Evolutionary conservation across 805 yeast species (phyloP).

Genomic region (Wickerhamiella sorbophila): DNA sequence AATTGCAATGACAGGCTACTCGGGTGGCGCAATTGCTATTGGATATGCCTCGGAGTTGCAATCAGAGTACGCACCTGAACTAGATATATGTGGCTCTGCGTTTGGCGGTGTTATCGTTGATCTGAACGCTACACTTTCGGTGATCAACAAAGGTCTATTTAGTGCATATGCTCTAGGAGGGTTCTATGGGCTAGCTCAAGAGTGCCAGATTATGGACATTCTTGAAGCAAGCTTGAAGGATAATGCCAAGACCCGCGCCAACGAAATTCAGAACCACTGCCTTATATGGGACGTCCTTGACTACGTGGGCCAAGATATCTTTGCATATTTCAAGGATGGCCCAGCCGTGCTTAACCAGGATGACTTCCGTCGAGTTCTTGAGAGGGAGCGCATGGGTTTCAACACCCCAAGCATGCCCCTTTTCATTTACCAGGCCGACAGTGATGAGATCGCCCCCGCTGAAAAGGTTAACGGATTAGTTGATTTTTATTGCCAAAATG

Average conservation of each 20-base stretch:
- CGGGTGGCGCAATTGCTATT: conserved; percentile 18
- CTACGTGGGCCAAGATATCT: conserved; percentile 13
- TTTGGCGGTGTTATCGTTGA: conserved; percentile 18
- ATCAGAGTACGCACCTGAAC: conserved; percentile 17
- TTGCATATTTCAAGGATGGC: conserved; percentile 13
- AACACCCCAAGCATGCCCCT: conserved; percentile 14
- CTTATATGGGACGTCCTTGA: conserved; percentile 7
- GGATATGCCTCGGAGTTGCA: conserved; percentile 19
- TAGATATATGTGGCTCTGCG: conserved; percentile 15
- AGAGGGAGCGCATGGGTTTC: conserved; percentile 14
- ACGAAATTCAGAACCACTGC: conserved; percentile 11
- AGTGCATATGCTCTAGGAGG: conserved; percentile 19
- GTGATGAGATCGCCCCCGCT: conserved; percentile 16
- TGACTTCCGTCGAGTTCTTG: conserved; percentile 7
- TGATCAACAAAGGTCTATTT: conserved; percentile 14
- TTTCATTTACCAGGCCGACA: conserved; percentile 18
- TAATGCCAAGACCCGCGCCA: conserved; percentile 8
- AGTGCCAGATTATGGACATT: conserved; percentile 15
- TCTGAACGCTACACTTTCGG: conserved; percentile 11
- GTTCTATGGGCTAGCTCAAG: conserved; percentile 18
- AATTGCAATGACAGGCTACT: conserved; percentile 20
- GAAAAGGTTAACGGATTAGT: conserved; percentile 12
- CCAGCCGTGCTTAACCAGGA: conserved; percentile 9
- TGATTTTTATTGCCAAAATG: conserved; percentile 16
- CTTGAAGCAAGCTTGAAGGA: conserved; percentile 9